These are phyloP conservation scores for Scolecobasidium constrictum DNA, from an alignment of 2,329 filamentous ascomycete species.

Conservation along the genomic window DNA sequence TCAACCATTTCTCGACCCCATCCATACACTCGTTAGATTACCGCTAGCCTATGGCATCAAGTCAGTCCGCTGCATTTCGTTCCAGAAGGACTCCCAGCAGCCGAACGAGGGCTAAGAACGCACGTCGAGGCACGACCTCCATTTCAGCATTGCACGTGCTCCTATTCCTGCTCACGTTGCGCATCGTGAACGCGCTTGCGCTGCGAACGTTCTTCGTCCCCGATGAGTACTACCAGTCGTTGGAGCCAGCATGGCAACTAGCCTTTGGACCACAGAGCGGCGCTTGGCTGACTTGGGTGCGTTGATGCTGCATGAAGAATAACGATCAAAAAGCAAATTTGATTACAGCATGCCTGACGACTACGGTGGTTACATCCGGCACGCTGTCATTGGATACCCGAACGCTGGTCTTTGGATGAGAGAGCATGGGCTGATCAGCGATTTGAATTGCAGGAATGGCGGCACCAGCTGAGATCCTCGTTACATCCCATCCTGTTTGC, in stretches of 20 bases:
- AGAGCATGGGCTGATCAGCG: conserved; percentile 8
- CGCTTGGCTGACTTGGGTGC: conserved; percentile 94
- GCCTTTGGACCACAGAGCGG: conserved; percentile 60
- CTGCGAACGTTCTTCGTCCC: conserved; percentile 92
- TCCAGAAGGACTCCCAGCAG: no score
- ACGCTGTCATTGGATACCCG: not conserved
- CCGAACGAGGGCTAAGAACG: no score
- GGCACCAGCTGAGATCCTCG: conserved; percentile 74
- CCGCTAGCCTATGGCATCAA: no score
- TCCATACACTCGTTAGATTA: no score
- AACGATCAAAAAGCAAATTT: not conserved
- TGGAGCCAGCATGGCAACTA: conserved; percentile 87
- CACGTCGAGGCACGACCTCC: not conserved
- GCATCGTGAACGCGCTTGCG: conserved; percentile 67
- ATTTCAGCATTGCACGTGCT: conserved; percentile 12
- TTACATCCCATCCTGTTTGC: conserved; percentile 86
- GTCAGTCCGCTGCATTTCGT: no score
- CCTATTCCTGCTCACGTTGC: conserved; percentile 48
- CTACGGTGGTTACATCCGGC: not conserved
- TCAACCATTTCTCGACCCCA: no score
- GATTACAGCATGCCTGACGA: not conserved
- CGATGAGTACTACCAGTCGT: conserved; percentile 92
- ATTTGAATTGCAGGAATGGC: conserved; percentile 76
- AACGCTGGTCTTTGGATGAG: not conserved
- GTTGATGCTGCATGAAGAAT: conserved; percentile 17